Evolutionary conservation across 352 stramenopile species (phyloP).

Genomic region (Phytophthora pseudosyringae): DNA sequence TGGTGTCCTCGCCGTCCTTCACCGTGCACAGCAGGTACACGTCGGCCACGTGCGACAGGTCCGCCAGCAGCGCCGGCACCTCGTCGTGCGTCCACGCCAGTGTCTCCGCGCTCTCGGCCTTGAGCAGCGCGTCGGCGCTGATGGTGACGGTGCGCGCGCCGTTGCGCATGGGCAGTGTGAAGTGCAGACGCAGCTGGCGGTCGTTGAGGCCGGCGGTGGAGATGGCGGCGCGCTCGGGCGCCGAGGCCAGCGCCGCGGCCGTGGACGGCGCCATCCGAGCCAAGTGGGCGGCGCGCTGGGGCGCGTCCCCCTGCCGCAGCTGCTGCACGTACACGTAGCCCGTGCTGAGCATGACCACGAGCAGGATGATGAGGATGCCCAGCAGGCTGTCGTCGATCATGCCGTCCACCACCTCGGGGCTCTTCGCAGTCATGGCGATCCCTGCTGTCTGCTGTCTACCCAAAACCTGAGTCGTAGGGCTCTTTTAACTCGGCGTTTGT

Average conservation of each 20-base stretch:
- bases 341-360: conserved; percentile 74
- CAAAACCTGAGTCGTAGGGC: too few relatives aligned
- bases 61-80: conserved; percentile 52
- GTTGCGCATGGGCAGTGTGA: conserved; percentile 62
- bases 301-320: conserved; percentile 37
- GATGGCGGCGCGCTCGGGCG: conserved; percentile 31
- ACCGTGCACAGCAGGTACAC: conserved; percentile 74
- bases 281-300: conserved; percentile 1
- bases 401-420: conserved; percentile 52
- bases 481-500: too few relatives aligned
- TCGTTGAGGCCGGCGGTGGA: conserved; percentile 52
- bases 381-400: conserved; percentile 77
- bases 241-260: conserved; percentile 13
- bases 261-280: conserved; percentile 27
- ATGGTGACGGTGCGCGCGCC: conserved; percentile 75
- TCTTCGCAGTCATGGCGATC: conserved; percentile 40
- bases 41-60: conserved; percentile 66
- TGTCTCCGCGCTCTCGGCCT: conserved; percentile 25
- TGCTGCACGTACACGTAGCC: conserved; percentile 82
- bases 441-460: background rate
- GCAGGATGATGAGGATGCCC: conserved; percentile 70
- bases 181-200: conserved; percentile 63
- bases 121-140: conserved; percentile 59
- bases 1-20: conserved; percentile 34
- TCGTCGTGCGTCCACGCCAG: conserved; percentile 59